A percentile compares a stretch with the other conserved stretches of the same genome.
These are phyloP conservation scores for Magnusiomyces suaveolens DNA, from an alignment of 1,139 yeast species.

Conservation along the genomic window DNA sequence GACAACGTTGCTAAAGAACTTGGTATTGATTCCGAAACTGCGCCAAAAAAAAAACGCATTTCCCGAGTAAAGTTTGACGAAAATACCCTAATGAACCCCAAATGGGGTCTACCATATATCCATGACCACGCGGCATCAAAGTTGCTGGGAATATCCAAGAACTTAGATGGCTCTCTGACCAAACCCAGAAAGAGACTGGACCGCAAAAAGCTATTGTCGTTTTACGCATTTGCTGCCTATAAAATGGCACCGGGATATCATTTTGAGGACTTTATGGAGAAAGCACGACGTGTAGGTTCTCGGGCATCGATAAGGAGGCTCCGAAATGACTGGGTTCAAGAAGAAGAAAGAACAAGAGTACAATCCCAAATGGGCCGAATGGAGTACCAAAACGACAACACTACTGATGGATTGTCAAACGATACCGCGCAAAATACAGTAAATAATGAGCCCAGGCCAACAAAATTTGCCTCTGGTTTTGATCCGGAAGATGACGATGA, in stretches of 20 bases:
- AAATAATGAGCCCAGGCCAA: too few species aligned
- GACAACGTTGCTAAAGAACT: background rate
- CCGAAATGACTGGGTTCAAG: slow-evolving; percentile 27
- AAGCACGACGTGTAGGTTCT: slow-evolving; percentile 23
- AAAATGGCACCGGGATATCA: slow-evolving; percentile 60
- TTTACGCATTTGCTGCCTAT: slow-evolving; percentile 81
- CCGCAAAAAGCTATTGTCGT: slow-evolving; percentile 43
- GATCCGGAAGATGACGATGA: background rate
- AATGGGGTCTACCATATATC: slow-evolving; percentile 30
- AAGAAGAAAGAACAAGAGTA: slow-evolving; percentile 16
- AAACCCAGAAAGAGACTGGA: slow-evolving; percentile 38
- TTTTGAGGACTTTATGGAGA: slow-evolving; percentile 47
- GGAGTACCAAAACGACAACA: background rate
- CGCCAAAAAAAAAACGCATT: slow-evolving; percentile 22
- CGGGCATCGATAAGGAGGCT: slow-evolving; percentile 22
- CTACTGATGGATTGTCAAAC: background rate
- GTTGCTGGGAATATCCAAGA: background rate
- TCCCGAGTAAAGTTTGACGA: slow-evolving; percentile 31
- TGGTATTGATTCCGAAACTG: slow-evolving; percentile 24
- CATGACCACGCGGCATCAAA: slow-evolving; percentile 16
- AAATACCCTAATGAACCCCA: slow-evolving; percentile 24
- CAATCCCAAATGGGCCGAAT: background rate
- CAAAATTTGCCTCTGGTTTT: slow-evolving; percentile 12
- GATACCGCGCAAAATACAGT: background rate
- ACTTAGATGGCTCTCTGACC: slow-evolving; percentile 15